These are phyloP conservation scores for Colletotrichum orbiculare DNA, from an alignment of 2,329 filamentous ascomycete species.

Conservation along the genomic window DNA sequence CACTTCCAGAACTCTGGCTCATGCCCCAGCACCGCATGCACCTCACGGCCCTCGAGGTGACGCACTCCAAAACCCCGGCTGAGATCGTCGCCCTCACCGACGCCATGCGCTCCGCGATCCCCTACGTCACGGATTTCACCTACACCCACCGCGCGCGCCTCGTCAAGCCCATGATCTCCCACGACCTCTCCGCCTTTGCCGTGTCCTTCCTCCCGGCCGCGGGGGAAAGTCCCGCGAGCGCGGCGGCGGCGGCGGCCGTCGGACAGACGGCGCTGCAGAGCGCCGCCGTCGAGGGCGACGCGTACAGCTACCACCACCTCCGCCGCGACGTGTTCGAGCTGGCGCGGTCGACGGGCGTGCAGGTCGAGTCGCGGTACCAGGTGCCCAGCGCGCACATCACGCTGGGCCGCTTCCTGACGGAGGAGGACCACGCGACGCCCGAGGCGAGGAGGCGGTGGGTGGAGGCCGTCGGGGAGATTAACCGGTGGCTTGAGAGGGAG, in stretches of 20 bases:
- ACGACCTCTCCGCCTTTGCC: conserved; percentile 86
- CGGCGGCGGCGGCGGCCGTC: conserved; percentile 51
- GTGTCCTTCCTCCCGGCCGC: conserved; percentile 87
- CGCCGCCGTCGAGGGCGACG: conserved; percentile 63
- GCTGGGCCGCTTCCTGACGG: conserved; percentile 80
- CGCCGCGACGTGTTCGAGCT: conserved; percentile 79
- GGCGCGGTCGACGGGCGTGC: conserved; percentile 70
- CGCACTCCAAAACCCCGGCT: conserved; percentile 78
- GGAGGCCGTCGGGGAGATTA: conserved; percentile 78
- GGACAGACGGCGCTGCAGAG: conserved; percentile 40
- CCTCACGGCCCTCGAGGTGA: conserved; percentile 85
- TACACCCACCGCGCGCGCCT: conserved; percentile 76
- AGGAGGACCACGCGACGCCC: conserved; percentile 70
- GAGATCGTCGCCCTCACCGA: conserved; percentile 75
- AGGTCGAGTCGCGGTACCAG: conserved; percentile 82
- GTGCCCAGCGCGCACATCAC: conserved; percentile 93
- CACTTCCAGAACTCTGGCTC: conserved; percentile 77
- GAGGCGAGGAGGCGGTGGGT: conserved; percentile 74
- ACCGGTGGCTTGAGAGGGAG: conserved; percentile 76
- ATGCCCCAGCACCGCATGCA: conserved; percentile 85
- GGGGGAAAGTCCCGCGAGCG: conserved; percentile 63
- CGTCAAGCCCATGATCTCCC: conserved; percentile 84
- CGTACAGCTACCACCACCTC: conserved; percentile 91
- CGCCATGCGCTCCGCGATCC: conserved; percentile 65
- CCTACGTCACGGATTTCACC: conserved; percentile 73